Conservation (phyloP, 129 eudicot genomes). For the Chrysanthemum lavandulifolium region DNA sequence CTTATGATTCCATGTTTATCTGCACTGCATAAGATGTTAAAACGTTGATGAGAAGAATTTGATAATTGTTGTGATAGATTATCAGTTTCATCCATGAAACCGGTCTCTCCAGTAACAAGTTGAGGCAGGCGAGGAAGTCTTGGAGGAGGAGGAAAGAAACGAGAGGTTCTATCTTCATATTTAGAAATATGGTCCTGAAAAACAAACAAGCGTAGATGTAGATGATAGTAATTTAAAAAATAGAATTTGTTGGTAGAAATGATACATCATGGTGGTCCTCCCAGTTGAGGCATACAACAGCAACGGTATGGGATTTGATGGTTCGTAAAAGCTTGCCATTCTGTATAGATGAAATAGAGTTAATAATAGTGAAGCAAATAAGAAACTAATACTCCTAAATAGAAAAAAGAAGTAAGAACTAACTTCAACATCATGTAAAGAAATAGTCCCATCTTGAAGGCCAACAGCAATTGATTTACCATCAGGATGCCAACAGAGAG, state of each 20-base stretch:
- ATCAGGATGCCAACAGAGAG: conserved; percentile 98
- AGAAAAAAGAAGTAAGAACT: conserved; percentile 24
- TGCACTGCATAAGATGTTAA: conserved; percentile 78
- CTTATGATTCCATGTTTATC: conserved; percentile 78
- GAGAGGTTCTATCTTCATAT: conserved; percentile 93
- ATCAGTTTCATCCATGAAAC: no score
- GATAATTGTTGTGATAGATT: no score
- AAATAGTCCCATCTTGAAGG: conserved; percentile 90
- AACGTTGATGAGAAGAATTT: no score
- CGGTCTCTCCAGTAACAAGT: no score
- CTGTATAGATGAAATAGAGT: conserved; percentile 29
- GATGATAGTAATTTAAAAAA: not conserved
- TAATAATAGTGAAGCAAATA: no score
- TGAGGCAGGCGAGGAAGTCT: conserved; percentile 50
- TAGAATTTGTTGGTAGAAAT: conserved; percentile 5
- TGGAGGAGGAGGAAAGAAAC: conserved; percentile 94
- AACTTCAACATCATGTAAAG: conserved; percentile 97
- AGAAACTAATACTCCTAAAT: not conserved
- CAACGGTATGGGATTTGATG: conserved; percentile 67
- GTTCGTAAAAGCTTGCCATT: conserved; percentile 87
- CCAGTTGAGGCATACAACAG: conserved; percentile 86
- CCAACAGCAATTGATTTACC: conserved; percentile 96
- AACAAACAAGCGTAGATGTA: not conserved
- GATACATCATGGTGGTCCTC: conserved; percentile 71
- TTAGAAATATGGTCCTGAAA: conserved; percentile 49